Conservation (phyloP, 257 asterid genomes). For the Capsicum pubescens region DNA sequence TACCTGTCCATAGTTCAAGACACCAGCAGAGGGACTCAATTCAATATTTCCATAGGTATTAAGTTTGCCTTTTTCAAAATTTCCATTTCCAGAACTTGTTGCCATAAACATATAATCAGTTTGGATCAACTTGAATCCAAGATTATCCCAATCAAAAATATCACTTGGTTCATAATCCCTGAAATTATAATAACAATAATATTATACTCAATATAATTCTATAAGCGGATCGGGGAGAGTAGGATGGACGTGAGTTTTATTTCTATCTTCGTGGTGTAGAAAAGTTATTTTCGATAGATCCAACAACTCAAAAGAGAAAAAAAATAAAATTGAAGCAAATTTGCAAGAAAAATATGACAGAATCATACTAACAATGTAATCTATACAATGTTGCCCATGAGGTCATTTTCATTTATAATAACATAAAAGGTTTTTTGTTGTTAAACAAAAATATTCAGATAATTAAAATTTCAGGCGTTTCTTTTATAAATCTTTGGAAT, state of each 20-base stretch:
- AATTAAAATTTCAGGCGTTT: background rate
- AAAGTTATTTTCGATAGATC: background rate
- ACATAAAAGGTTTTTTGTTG: background rate
- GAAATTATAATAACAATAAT: conserved; percentile 1
- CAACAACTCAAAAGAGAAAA: no score
- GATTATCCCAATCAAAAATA: conserved; percentile 63
- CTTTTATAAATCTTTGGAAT: no score
- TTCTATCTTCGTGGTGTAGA: background rate
- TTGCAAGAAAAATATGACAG: no score
- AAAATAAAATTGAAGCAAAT: no score
- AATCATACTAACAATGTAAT: conserved; percentile 1
- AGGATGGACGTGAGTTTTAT: background rate
- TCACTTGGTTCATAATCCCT: conserved; percentile 45
- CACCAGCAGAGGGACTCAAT: conserved; percentile 78
- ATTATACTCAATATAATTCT: background rate
- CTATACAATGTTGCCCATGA: background rate
- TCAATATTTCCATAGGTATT: conserved; percentile 63
- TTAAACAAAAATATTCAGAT: background rate
- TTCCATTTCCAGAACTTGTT: conserved; percentile 49
- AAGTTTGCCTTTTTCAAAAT: conserved; percentile 58
- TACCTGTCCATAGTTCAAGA: conserved; percentile 87
- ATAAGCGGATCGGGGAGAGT: background rate
- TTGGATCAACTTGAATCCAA: conserved; percentile 58
- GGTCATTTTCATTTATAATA: background rate
- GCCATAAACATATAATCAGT: conserved; percentile 75